Conservation (phyloP, 2,329 filamentous ascomycete genomes). For the Lizonia empirigonia region DNA sequence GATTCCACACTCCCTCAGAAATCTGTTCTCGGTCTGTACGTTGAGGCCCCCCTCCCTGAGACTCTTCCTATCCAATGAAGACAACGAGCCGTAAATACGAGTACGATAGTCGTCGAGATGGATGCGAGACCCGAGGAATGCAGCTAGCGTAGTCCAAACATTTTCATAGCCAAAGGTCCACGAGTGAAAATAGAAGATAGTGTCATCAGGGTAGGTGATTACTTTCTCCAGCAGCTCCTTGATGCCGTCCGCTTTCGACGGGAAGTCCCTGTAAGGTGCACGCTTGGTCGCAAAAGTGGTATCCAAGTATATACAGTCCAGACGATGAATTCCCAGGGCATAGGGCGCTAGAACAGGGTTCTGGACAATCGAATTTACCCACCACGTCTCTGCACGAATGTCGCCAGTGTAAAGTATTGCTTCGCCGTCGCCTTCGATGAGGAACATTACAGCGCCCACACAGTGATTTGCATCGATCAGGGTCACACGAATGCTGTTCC, state of each 20-base stretch:
- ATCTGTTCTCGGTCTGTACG: conserved; percentile 37
- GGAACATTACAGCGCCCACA: conserved; percentile 87
- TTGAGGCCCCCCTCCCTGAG: conserved; percentile 45
- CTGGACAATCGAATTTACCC: conserved; percentile 73
- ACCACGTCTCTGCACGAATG: conserved; percentile 84
- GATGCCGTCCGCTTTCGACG: conserved; percentile 75
- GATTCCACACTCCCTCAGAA: conserved; percentile 42
- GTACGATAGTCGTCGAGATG: conserved; percentile 85
- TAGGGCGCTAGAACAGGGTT: conserved; percentile 79
- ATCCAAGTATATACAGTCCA: conserved; percentile 88
- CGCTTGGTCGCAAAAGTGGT: conserved; percentile 72
- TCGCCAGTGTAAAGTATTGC: conserved; percentile 89
- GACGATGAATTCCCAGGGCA: conserved; percentile 50
- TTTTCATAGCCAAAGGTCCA: conserved; percentile 97
- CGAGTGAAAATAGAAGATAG: conserved; percentile 80
- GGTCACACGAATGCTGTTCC: conserved; percentile 75
- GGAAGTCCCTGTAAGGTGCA: conserved; percentile 58
- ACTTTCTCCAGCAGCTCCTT: conserved; percentile 74
- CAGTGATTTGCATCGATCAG: conserved; percentile 93
- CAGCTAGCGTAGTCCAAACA: conserved; percentile 82
- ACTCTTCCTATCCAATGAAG: conserved; percentile 37
- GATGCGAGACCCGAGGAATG: conserved; percentile 70
- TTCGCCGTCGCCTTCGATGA: conserved; percentile 75
- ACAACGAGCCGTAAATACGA: conserved; percentile 69
- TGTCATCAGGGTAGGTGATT: conserved; percentile 69